A percentile compares a stretch with the other conserved stretches of the same genome.
Conservation (phyloP, 441 rosid genomes). For the Aleurites moluccanus region DNA sequence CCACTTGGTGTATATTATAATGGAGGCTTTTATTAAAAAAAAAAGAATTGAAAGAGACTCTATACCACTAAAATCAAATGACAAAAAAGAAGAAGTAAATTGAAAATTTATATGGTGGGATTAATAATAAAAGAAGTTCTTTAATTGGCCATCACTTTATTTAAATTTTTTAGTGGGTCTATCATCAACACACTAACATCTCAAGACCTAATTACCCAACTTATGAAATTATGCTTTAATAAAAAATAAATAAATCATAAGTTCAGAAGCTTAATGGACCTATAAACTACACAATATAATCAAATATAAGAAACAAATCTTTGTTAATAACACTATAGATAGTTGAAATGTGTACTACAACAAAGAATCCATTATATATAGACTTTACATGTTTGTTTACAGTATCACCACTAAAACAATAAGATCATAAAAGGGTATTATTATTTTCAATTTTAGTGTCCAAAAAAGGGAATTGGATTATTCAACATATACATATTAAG, state of each 20-base stretch:
- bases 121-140: too few relatives aligned
- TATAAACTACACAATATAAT: too few relatives aligned
- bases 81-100: not conserved
- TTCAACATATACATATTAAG: not conserved
- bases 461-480: not conserved
- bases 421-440: slow-evolving; percentile 4
- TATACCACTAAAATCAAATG: slow-evolving; percentile 28
- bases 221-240: not conserved
- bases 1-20: slow-evolving; percentile 20
- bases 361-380: too few relatives aligned
- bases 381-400: not conserved
- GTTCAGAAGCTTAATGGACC: too few relatives aligned
- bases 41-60: slow-evolving; percentile 24
- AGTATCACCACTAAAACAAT: slow-evolving; percentile 19
- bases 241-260: too few relatives aligned
- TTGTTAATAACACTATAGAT: too few relatives aligned
- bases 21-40: slow-evolving; percentile 30
- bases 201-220: slow-evolving; percentile 18
- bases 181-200: slow-evolving; percentile 14
- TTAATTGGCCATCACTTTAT: not conserved
- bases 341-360: slow-evolving; percentile 7
- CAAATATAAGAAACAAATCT: too few relatives aligned
- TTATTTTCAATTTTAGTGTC: not conserved
- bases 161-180: slow-evolving; percentile 19
- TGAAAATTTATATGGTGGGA: too few relatives aligned